A percentile compares a stretch with the other conserved stretches of the same genome.
These are phyloP conservation scores for Kwoniella newhampshirensis DNA, from an alignment of 768 basidiomycete genomes.

Conservation along the genomic window DNA sequence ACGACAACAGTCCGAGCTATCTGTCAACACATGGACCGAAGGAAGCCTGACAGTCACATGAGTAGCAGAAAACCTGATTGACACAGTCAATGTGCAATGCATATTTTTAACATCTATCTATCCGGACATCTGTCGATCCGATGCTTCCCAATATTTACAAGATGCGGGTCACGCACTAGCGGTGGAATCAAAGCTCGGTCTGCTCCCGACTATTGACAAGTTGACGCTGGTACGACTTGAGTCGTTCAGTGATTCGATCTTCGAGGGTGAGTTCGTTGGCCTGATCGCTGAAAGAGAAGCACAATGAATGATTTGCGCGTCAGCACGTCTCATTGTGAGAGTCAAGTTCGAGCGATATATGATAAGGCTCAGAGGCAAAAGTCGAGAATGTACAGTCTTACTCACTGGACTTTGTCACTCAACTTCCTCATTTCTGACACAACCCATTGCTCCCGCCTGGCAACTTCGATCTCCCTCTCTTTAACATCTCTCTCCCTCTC, in stretches of 20 bases:
- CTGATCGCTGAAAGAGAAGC: constrained; percentile 24
- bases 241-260: constrained; percentile 44
- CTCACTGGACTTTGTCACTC: constrained; percentile 45
- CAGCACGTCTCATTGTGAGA: no score
- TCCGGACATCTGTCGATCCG: no score
- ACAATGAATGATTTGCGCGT: no score
- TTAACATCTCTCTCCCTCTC: constrained; percentile 36
- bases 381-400: background rate
- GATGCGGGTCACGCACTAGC: no score
- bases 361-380: background rate
- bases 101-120: background rate
- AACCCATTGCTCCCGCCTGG: constrained; percentile 44
- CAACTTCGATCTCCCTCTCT: constrained; percentile 40
- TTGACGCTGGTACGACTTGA: constrained; percentile 43
- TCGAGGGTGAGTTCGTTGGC: constrained; percentile 45
- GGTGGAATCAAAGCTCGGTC: background rate
- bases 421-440: constrained; percentile 46
- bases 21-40: no score
- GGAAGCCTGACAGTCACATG: no score
- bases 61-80: no score
- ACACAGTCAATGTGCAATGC: background rate
- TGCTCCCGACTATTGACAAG: constrained; percentile 10
- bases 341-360: no score
- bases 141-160: no score
- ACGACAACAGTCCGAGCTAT: no score